Evolutionary conservation across 805 yeast species (phyloP).

Genomic region (Nakazawaea holstii): DNA sequence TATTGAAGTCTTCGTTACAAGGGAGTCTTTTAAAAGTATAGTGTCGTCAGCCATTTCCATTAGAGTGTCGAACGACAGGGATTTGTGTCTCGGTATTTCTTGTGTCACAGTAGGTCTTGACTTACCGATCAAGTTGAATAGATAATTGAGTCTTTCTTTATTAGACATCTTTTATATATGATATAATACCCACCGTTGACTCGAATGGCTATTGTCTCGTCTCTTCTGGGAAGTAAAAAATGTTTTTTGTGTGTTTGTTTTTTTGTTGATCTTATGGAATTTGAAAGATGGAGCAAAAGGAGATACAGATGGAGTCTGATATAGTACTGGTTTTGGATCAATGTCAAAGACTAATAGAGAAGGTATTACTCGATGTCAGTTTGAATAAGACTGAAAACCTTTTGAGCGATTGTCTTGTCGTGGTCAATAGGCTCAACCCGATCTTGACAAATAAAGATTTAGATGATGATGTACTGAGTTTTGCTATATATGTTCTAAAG

Average conservation of each 20-base stretch:
- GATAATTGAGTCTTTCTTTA: not conserved
- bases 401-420: not conserved
- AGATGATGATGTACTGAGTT: not conserved
- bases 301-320: constrained; percentile 1
- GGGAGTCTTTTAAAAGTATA: constrained; percentile 16
- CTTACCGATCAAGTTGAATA: not conserved
- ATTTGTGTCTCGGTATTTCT: constrained; percentile 3
- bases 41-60: constrained; percentile 17
- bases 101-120: not conserved
- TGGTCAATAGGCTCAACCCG: not conserved
- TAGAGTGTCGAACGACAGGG: constrained; percentile 19
- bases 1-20: constrained; percentile 29
- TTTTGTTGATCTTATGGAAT: not conserved
- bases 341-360: constrained; percentile 4
- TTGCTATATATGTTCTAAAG: not conserved
- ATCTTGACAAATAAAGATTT: not conserved
- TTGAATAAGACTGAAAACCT: not conserved
- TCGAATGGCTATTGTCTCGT: not conserved
- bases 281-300: not conserved
- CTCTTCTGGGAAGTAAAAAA: not conserved
- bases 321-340: not conserved
- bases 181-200: not conserved
- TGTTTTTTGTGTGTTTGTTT: not conserved
- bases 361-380: not conserved
- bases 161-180: not conserved